These are phyloP conservation scores for Rubia yunnanensis DNA, from an alignment of 257 asterid species.

Conservation along the genomic window DNA sequence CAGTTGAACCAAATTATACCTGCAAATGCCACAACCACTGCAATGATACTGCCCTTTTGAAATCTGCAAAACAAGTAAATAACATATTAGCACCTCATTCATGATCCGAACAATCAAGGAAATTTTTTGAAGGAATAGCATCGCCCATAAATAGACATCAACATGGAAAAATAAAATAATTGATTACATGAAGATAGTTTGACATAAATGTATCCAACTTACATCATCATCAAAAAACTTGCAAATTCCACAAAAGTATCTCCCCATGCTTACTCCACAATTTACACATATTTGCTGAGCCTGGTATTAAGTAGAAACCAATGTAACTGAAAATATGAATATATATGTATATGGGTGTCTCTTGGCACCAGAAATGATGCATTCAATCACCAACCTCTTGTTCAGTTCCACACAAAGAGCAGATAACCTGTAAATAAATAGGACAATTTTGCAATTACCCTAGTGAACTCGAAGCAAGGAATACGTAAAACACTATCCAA, in stretches of 20 bases:
- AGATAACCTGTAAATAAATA: slow-evolving; percentile 47
- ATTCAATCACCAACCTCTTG: slow-evolving; percentile 56
- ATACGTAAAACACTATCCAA: not conserved
- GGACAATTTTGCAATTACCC: not conserved
- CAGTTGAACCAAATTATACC: slow-evolving; percentile 33
- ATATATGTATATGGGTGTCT: not conserved
- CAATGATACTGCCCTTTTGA: slow-evolving; percentile 80
- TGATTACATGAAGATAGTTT: not conserved
- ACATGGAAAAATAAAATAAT: not conserved
- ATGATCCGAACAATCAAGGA: no score
- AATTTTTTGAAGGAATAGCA: not conserved
- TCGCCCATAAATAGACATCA: not conserved
- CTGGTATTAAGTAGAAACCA: slow-evolving; percentile 22
- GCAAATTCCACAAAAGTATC: slow-evolving; percentile 69
- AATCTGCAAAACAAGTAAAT: slow-evolving; percentile 37
- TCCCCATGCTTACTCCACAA: slow-evolving; percentile 86
- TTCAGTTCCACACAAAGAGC: slow-evolving; percentile 77
- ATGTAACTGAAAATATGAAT: not conserved
- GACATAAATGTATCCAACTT: slow-evolving; percentile 18
- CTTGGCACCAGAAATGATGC: not conserved
- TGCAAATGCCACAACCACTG: slow-evolving; percentile 82
- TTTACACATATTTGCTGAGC: slow-evolving; percentile 60
- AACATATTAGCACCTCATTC: slow-evolving; percentile 5
- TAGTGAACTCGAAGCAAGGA: slow-evolving; percentile 2
- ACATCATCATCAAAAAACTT: slow-evolving; percentile 88